These are phyloP conservation scores for Chloris gayana DNA, from an alignment of 176 grass and related monocot genomes.

Conservation along the genomic window DNA sequence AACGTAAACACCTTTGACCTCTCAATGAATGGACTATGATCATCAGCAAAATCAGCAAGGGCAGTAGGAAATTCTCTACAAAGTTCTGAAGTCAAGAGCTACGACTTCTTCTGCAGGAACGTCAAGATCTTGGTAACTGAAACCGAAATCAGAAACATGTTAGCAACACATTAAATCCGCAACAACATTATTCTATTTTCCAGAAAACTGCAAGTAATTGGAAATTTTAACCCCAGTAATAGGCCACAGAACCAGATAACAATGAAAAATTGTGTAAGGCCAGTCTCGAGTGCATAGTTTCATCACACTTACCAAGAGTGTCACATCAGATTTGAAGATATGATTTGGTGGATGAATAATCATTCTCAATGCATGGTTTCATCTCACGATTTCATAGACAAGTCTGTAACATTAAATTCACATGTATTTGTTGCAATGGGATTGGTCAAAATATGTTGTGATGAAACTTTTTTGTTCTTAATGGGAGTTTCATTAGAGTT, in stretches of 20 bases:
- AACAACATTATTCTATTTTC: neutral
- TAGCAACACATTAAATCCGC: neutral
- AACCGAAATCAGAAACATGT: constrained; percentile 21
- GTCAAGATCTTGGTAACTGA: constrained; percentile 86
- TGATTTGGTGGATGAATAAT: too few relatives aligned
- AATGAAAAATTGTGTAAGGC: neutral
- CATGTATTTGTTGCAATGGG: too few relatives aligned
- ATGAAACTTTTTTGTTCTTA: too few relatives aligned
- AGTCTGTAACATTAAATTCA: too few relatives aligned
- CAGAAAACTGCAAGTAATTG: neutral
- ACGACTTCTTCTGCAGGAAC: constrained; percentile 65
- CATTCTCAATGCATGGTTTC: too few relatives aligned
- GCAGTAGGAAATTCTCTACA: constrained; percentile 44
- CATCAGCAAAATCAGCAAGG: neutral
- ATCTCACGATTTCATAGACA: too few relatives aligned
- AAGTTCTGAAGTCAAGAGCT: constrained; percentile 69
- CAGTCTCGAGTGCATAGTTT: too few relatives aligned
- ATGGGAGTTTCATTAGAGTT: too few relatives aligned
- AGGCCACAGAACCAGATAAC: neutral
- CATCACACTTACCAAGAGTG: too few relatives aligned
- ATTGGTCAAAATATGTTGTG: too few relatives aligned
- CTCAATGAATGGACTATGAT: neutral
- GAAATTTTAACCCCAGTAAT: too few relatives aligned
- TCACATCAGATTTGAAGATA: too few relatives aligned
- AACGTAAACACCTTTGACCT: neutral